Evolutionary conservation across 345 rosid genomes (phyloP).

Genomic region (Gossypium ekmanianum): DNA sequence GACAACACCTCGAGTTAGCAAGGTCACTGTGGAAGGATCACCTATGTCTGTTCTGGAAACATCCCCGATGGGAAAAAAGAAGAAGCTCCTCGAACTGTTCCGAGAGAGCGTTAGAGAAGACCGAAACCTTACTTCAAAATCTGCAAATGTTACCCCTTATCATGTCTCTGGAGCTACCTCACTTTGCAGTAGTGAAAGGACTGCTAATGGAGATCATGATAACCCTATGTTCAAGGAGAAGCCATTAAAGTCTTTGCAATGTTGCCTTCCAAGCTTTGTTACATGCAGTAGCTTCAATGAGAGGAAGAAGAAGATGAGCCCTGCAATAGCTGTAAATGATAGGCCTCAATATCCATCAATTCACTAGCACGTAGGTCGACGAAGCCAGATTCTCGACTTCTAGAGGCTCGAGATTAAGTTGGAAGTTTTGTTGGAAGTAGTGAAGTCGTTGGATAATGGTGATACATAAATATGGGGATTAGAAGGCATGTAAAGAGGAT

Average conservation of each 20-base stretch:
- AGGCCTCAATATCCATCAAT: constrained; percentile 14
- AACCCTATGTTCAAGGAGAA: constrained; percentile 35
- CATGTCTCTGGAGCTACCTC: constrained; percentile 51
- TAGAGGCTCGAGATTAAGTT: constrained; percentile 9
- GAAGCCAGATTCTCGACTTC: constrained; percentile 4
- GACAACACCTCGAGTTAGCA: constrained; percentile 35
- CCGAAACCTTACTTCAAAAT: constrained; percentile 30
- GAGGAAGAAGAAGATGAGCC: constrained; percentile 70
- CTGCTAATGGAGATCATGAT: constrained; percentile 31
- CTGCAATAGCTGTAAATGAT: constrained; percentile 37
- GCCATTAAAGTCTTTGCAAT: constrained; percentile 36
- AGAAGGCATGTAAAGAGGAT: constrained; percentile 17
- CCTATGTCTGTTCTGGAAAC: constrained; percentile 40
- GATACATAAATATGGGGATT: background rate
- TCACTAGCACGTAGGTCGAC: background rate
- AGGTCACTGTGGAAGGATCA: constrained; percentile 29
- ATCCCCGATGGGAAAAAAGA: constrained; percentile 48
- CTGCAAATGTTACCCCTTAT: constrained; percentile 43
- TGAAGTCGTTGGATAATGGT: background rate
- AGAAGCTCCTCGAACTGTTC: constrained; percentile 79
- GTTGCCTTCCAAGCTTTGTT: constrained; percentile 79
- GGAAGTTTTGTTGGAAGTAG: background rate
- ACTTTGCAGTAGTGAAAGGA: constrained; percentile 45
- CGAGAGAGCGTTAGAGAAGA: constrained; percentile 51
- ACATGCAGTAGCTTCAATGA: constrained; percentile 54